phyloP scores from a whole-genome alignment of 2,329 filamentous ascomycete genomes.

The Tolypocladium amazonense region DNA sequence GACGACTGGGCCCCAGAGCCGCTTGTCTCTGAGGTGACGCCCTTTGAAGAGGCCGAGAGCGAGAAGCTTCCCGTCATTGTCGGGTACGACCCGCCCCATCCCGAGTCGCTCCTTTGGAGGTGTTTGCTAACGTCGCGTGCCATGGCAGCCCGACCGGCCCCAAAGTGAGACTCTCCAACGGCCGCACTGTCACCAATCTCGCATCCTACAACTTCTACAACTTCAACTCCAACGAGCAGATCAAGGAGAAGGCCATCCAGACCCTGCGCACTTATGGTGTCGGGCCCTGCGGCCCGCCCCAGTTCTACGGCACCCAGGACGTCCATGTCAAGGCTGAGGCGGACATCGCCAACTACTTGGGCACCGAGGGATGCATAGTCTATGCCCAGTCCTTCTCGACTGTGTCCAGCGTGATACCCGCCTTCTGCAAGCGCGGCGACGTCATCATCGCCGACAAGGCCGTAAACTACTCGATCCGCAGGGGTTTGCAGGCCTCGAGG shows the following conservation, averaged over 20 bases:
- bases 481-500: constrained; percentile 84
- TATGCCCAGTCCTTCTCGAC: constrained; percentile 96
- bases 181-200: constrained; percentile 85
- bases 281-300: constrained; percentile 89
- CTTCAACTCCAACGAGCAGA: constrained; percentile 80
- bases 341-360: constrained; percentile 83
- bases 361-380: constrained; percentile 80
- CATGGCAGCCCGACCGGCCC: constrained; percentile 72
- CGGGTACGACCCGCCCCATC: constrained; percentile 46
- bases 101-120: neutral
- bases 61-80: constrained; percentile 82
- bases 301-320: constrained; percentile 97
- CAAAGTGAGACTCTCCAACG: constrained; percentile 78
- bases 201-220: constrained; percentile 98
- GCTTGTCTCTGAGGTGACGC: constrained; percentile 62
- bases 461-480: constrained; percentile 87
- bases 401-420: constrained; percentile 91
- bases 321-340: constrained; percentile 96
- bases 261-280: constrained; percentile 93
- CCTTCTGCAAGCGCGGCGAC: constrained; percentile 94
- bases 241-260: constrained; percentile 92
- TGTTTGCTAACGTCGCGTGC: neutral
- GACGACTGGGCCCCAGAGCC: constrained; percentile 96
- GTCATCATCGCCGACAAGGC: constrained; percentile 93
- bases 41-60: constrained; percentile 69